Evolutionary conservation across 1,284 basidiomycete species (phyloP).

Genomic region (Sparassis latifolia): DNA sequence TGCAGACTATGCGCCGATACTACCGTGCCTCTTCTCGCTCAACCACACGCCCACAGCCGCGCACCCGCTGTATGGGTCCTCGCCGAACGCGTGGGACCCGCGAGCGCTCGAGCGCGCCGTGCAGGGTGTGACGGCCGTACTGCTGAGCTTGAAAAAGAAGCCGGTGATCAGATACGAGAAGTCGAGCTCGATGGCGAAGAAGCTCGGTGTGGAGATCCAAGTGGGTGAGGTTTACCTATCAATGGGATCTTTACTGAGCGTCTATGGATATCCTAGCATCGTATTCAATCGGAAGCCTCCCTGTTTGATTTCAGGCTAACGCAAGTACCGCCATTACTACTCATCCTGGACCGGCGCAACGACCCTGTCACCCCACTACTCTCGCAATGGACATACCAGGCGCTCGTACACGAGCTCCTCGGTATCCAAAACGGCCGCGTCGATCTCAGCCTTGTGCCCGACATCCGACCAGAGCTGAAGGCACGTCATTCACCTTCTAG

Average conservation of each 20-base stretch:
- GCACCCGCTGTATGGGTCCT: slow-evolving; percentile 65
- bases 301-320: slow-evolving; percentile 77
- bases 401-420: slow-evolving; percentile 97
- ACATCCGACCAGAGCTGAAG: slow-evolving; percentile 80
- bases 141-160: slow-evolving; percentile 95
- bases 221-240: slow-evolving; percentile 35
- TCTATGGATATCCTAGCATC: slow-evolving; percentile 40
- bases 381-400: slow-evolving; percentile 99
- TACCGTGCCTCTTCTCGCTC: slow-evolving; percentile 86
- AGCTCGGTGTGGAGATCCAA: slow-evolving; percentile 82
- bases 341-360: slow-evolving; percentile 87
- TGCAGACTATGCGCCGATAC: slow-evolving; percentile 87
- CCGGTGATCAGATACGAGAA: slow-evolving; percentile 92
- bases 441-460: slow-evolving; percentile 78
- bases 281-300: slow-evolving; percentile 62
- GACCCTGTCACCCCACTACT: slow-evolving; percentile 98
- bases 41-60: slow-evolving; percentile 65
- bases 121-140: slow-evolving; percentile 80
- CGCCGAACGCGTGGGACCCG: slow-evolving; percentile 60
- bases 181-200: slow-evolving; percentile 89
- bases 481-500: slow-evolving; percentile 39
- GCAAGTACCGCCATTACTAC: slow-evolving; percentile 67
- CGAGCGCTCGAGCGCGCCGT: slow-evolving; percentile 75
- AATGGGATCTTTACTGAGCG: not conserved
- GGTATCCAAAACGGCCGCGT: slow-evolving; percentile 95